Evolutionary conservation across 1,139 yeast genomes (phyloP), one percentile per base, ranked within the genome.

Genomic region (Yamadazyma epiphylla): DNA sequence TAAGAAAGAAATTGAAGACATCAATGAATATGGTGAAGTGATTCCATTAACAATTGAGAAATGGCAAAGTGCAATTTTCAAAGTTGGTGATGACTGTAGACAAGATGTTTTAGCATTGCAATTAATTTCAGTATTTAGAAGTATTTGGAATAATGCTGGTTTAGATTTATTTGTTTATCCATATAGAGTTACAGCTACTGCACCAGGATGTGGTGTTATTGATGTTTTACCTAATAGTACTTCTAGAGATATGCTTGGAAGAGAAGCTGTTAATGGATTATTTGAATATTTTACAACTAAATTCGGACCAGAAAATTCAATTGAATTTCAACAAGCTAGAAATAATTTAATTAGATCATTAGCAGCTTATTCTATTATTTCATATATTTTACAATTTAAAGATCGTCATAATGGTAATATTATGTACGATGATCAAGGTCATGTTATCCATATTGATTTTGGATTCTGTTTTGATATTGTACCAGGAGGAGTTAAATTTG

Each of bases 321-420:
- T 86, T 41, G 95, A 82, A 44, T 91, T 81, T 60, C 97, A 94
- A 56, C 73, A 75, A 41, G 97, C 98, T 0, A 72, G 97, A 45
- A 86, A 84, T 55, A 89, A 89, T 58, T 85, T 94, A 54, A 87
- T 91, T 39, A 87, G 88, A 57, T 87, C 96, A 2, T 69, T 91
- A 43, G 98, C 99, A 1, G 97, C 96, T 1, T 94, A 94, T 61
- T 85, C 96, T 25, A 88, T 94, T 36, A 87, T 94, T 35, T 85
- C 97, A 1, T 94, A 85, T 48, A 62, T 94, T 45, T 70, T 94
- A 37, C 98, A 91, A 53, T 88, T 94, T 66, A 94, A 94, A 58
- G 99, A 94, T 61, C 77, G 99, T 53, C 99, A 94, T 60, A 94
- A 94, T 58, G 99, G 99, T 57, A 94, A 94, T 58, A 91, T 94